Evolutionary conservation across 768 basidiomycete genomes (phyloP).

Genomic region (Dacryopinax spathularia): DNA sequence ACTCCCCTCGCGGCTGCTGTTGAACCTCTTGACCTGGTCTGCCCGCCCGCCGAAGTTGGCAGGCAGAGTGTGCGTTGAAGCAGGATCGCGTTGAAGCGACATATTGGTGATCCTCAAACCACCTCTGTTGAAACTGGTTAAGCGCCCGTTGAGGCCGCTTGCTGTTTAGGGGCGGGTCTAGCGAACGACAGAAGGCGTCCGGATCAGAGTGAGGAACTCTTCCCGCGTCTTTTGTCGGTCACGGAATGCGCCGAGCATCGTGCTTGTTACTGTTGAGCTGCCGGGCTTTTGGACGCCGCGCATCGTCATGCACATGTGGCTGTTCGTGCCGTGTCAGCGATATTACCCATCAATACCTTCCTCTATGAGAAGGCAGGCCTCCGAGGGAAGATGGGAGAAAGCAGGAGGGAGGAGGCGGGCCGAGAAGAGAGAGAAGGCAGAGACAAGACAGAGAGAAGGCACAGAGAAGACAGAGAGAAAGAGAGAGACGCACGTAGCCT

Average conservation of each 20-base stretch:
- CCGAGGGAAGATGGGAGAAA: slow-evolving; percentile 10
- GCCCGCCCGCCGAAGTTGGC: too few species aligned
- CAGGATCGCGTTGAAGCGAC: not conserved
- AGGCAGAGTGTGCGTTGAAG: slow-evolving; percentile 1
- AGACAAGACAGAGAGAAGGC: not conserved
- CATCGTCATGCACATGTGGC: slow-evolving; percentile 99
- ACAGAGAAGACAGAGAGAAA: not conserved
- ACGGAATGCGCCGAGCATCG: slow-evolving; percentile 97
- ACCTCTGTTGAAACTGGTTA: too few species aligned
- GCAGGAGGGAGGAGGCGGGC: not conserved
- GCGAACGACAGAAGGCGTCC: slow-evolving; percentile 10
- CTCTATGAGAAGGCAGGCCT: too few species aligned
- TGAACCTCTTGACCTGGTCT: not conserved
- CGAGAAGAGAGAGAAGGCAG: slow-evolving; percentile 9
- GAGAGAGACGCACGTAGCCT: slow-evolving; percentile 65
- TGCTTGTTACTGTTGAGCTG: slow-evolving; percentile 84
- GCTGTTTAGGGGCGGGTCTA: not conserved
- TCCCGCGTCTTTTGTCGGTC: slow-evolving; percentile 97
- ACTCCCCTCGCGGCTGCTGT: not conserved
- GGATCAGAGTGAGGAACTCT: slow-evolving; percentile 80
- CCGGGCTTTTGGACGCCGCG: slow-evolving; percentile 98
- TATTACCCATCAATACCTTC: too few species aligned
- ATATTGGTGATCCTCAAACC: not conserved
- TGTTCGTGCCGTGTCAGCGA: slow-evolving; percentile 20
- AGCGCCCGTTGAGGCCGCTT: not conserved